Evolutionary conservation across 441 rosid genomes (phyloP).

Genomic region (Gossypium schwendimanii): DNA sequence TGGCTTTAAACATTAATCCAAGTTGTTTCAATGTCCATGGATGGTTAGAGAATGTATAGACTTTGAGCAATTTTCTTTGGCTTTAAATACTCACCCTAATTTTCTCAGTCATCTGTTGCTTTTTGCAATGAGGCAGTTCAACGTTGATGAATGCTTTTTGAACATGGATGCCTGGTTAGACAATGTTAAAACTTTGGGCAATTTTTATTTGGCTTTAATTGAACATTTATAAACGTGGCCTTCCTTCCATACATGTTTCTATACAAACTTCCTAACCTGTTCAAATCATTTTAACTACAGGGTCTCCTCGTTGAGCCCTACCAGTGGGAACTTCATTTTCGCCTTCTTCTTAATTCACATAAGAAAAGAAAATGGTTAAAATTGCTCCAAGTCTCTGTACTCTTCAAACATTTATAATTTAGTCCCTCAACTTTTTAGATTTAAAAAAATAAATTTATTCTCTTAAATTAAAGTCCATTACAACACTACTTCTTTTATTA

Average conservation of each 20-base stretch:
- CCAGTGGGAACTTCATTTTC: slow-evolving; percentile 33
- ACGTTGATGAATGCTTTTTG: no score
- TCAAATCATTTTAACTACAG: slow-evolving; percentile 20
- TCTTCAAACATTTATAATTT: no score
- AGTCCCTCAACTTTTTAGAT: no score
- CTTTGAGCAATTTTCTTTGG: neutral
- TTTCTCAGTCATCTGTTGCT: no score
- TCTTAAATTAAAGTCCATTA: no score
- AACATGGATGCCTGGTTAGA: neutral
- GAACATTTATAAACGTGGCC: neutral
- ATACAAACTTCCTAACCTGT: neutral
- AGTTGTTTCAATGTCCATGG: no score
- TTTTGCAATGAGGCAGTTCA: no score
- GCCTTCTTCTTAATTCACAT: neutral
- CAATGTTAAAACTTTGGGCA: neutral
- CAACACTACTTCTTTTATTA: no score
- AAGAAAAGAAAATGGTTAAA: neutral
- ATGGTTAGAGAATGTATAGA: neutral
- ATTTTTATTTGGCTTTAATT: neutral
- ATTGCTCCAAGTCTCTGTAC: no score
- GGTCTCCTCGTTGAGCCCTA: slow-evolving; percentile 47
- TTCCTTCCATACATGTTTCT: neutral
- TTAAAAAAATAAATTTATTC: no score
- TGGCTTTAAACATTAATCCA: no score
- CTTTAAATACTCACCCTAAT: neutral